phyloP scores from a whole-genome alignment of 495 filamentous ascomycete species.

The Penicillium diatomitis region DNA sequence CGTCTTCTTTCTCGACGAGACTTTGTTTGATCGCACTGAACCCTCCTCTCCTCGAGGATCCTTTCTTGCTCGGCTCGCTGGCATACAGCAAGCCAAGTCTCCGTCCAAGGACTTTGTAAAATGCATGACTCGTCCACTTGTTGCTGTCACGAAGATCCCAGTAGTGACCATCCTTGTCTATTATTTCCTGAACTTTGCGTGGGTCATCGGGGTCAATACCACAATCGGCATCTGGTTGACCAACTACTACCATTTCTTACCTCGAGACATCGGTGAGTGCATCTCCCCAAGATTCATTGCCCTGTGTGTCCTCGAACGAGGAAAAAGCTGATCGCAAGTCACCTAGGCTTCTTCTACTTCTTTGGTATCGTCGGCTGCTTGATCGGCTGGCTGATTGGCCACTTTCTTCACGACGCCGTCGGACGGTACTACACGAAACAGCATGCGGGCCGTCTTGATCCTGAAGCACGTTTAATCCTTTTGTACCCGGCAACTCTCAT shows the following conservation, averaged over 20 bases:
- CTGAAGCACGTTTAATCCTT: constrained; percentile 45
- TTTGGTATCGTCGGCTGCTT: constrained; percentile 44
- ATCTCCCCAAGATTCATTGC: background rate
- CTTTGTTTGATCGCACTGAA: constrained; percentile 45
- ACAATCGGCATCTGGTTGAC: constrained; percentile 48
- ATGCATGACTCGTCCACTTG: constrained; percentile 22
- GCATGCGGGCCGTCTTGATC: constrained; percentile 46
- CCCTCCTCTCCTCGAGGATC: constrained; percentile 21
- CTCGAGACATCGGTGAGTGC: constrained; percentile 37
- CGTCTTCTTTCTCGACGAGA: constrained; percentile 49
- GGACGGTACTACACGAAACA: constrained; percentile 38
- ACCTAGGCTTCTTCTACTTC: constrained; percentile 49
- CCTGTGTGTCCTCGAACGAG: too few species aligned
- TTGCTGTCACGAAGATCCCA: constrained; percentile 43
- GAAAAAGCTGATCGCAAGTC: background rate
- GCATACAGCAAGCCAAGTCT: constrained; percentile 33
- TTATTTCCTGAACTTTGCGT: constrained; percentile 52
- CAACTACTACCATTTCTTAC: constrained; percentile 45
- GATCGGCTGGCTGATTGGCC: constrained; percentile 45
- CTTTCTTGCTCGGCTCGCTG: constrained; percentile 36
- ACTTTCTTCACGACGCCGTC: constrained; percentile 50
- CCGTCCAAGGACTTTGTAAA: constrained; percentile 36
- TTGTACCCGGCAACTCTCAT: background rate
- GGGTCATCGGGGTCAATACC: constrained; percentile 55
- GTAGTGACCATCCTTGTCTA: constrained; percentile 41